Evolutionary conservation across 2,329 filamentous ascomycete species (phyloP).

Genomic region (Periconia sp.): DNA sequence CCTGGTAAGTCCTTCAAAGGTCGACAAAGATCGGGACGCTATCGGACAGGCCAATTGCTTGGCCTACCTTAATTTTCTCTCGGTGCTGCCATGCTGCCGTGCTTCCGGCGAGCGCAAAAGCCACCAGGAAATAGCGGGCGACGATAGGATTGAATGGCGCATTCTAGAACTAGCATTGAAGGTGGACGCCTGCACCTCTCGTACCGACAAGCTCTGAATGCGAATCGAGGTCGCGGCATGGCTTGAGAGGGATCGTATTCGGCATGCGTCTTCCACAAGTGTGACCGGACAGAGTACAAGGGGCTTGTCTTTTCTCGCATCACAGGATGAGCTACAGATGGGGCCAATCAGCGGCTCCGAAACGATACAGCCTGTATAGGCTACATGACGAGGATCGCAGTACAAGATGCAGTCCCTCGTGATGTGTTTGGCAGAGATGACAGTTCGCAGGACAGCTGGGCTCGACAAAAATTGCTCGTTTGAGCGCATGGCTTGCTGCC

Average conservation of each 20-base stretch:
- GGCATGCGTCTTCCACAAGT: conserved; percentile 9
- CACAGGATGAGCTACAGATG: not conserved
- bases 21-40: conserved; percentile 24
- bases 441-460: no score
- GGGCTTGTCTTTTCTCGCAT: not conserved
- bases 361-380: no score
- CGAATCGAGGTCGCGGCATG: conserved; percentile 1
- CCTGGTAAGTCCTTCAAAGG: conserved; percentile 10
- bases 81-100: conserved; percentile 13
- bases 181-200: conserved; percentile 1
- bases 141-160: conserved; percentile 13
- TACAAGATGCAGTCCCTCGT: no score
- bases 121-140: conserved; percentile 3
- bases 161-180: conserved; percentile 18
- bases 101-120: conserved; percentile 1
- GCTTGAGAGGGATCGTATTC: conserved; percentile 11
- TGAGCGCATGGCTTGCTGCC: conserved; percentile 20
- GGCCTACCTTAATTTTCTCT: conserved; percentile 40
- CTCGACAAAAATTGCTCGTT: conserved; percentile 15
- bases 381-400: no score
- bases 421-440: no score
- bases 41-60: conserved; percentile 35
- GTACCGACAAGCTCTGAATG: conserved; percentile 4
- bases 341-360: not conserved
- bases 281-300: not conserved